phyloP scores from a whole-genome alignment of 768 basidiomycete genomes.

The Postia placenta region DNA sequence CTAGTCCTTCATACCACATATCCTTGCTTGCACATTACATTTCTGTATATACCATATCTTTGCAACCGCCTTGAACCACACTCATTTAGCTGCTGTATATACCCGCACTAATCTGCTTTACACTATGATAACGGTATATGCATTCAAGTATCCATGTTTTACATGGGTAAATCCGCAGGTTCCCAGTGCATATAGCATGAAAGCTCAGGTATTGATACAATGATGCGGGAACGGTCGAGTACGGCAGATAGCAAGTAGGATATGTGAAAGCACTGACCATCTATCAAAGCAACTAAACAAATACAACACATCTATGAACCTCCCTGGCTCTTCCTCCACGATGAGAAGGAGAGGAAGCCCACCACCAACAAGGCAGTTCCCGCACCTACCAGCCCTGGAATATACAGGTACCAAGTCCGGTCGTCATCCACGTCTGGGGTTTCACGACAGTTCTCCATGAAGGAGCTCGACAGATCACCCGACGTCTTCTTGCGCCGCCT shows the following conservation, averaged over 20 bases:
- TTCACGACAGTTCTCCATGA: slow-evolving; percentile 46
- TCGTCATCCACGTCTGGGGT: slow-evolving; percentile 48
- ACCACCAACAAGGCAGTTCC: slow-evolving; percentile 80
- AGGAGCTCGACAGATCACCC: slow-evolving; percentile 33
- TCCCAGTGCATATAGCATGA: not conserved
- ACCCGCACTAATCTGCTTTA: not conserved
- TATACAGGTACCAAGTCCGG: slow-evolving; percentile 72
- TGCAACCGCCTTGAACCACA: not conserved
- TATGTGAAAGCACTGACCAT: not conserved
- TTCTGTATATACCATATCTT: not conserved
- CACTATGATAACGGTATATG: slow-evolving; percentile 1
- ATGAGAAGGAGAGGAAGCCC: slow-evolving; percentile 70
- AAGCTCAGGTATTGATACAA: slow-evolving; percentile 2
- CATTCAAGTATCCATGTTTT: not conserved
- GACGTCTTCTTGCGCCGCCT: slow-evolving; percentile 12
- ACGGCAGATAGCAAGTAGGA: not conserved
- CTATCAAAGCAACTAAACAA: not conserved
- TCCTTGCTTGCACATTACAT: not conserved
- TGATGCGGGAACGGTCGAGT: not conserved
- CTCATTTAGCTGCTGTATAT: not conserved
- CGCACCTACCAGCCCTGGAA: slow-evolving; percentile 75
- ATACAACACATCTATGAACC: not conserved
- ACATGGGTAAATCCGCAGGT: not conserved
- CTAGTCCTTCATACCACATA: not conserved
- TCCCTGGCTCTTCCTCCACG: slow-evolving; percentile 30